Evolutionary conservation across 305 asterid genomes (phyloP), one percentile per base, ranked within the genome.

Genomic region (Fraxinus paxiana): DNA sequence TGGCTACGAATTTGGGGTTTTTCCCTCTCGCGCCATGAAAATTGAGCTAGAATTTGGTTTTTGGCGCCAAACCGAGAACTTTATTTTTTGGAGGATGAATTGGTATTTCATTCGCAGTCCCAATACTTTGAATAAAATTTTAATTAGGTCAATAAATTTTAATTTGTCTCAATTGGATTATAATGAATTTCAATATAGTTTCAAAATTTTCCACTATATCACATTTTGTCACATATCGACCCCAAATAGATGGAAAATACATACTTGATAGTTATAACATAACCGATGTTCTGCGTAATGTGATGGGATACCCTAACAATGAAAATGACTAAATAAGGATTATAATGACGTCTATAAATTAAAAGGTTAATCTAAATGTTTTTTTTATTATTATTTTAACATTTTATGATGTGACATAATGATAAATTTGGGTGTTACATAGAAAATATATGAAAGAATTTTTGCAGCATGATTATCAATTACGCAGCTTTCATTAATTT

Each of bases 1-100:
- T 67, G 38, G 9, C 20, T 13, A 12, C 41, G 18, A 30, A 7
- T 61, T 61, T 22, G 30, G 69, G n/a, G 15, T 4, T 12, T 67
- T 65, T 67, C 74, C 74, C 74, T 67, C 41, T 67, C 74, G 41
- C 74, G 74, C 74, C 74, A 67, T 67, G 74, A 67, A 61, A 67
- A 30, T 67, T 67, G 41, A 22, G 74, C 74, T 28, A 67, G 12
- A 30, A 30, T 67, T 67, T 67, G 37, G 30, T 30, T 13, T 67
- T 67, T 67, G 74, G 74, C 74, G 74, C 74, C 74, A 67, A 65
- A 22, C 10, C 37, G 6, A 65, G 3, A 4, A 17, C 73, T 9
- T 67, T 28, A 67, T 67, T 28, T 20, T 61, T 61, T 61, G 26
- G 13, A 6, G 31, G 71, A 20, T 61, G 33, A 9, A 61, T 22